Conservation (phyloP, 2,329 filamentous ascomycete genomes). For the Botryotinia convoluta region DNA sequence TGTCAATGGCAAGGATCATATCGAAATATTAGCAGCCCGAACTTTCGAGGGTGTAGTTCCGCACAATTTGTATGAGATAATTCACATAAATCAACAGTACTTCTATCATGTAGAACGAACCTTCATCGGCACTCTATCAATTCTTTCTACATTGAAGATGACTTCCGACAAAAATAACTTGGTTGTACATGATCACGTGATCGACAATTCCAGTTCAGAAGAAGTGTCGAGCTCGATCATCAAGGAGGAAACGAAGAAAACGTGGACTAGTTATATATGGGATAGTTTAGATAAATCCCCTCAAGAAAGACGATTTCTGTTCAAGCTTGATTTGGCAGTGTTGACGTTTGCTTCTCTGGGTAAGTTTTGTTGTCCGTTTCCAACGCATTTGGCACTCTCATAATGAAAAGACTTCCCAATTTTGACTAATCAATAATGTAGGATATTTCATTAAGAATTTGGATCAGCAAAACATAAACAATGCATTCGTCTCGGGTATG, state of each 20-base stretch:
- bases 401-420: not conserved
- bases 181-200: conserved; percentile 11
- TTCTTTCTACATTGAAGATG: conserved; percentile 9
- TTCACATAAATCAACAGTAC: not conserved
- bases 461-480: conserved; percentile 46
- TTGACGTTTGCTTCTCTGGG: conserved; percentile 32
- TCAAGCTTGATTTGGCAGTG: conserved; percentile 49
- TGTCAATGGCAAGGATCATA: conserved; percentile 22
- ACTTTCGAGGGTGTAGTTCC: not conserved
- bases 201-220: conserved; percentile 1
- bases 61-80: not conserved
- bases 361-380: not conserved
- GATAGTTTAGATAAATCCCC: conserved; percentile 51
- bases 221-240: conserved; percentile 6
- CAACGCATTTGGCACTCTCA: not conserved
- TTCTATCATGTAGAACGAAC: not conserved
- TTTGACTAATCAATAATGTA: conserved; percentile 24
- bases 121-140: not conserved
- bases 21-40: conserved; percentile 5
- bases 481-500: conserved; percentile 49
- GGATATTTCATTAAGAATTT: conserved; percentile 52
- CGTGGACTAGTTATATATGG: conserved; percentile 43
- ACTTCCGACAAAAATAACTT: conserved; percentile 12
- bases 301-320: conserved; percentile 46
- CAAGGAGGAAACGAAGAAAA: conserved; percentile 29